These are phyloP conservation scores for Stachybotrys chartarum DNA, from an alignment of 2,329 filamentous ascomycete species.

Conservation along the genomic window DNA sequence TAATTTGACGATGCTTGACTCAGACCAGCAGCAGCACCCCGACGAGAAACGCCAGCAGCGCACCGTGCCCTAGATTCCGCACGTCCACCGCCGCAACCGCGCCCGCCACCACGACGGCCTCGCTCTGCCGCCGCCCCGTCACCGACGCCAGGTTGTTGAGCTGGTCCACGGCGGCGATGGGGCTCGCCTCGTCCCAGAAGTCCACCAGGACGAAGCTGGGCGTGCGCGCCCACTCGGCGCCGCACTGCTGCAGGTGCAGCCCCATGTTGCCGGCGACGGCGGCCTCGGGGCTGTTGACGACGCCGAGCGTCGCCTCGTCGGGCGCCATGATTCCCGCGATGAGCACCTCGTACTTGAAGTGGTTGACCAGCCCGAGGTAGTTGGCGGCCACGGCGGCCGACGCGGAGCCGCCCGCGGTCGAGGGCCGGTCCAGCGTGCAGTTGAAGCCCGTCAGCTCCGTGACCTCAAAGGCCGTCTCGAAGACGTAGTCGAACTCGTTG, in stretches of 20 bases:
- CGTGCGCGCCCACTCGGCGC: constrained; percentile 48
- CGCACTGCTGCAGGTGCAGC: constrained; percentile 46
- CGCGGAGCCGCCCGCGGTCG: constrained; percentile 36
- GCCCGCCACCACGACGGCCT: constrained; percentile 8
- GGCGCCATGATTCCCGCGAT: constrained; percentile 52
- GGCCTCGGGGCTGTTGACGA: constrained; percentile 58
- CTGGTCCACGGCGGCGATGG: constrained; percentile 60
- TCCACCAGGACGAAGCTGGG: constrained; percentile 75
- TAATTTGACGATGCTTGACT: not conserved
- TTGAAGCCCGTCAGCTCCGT: constrained; percentile 57
- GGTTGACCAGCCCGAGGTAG: constrained; percentile 69
- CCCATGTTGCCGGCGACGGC: constrained; percentile 45
- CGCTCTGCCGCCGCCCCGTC: constrained; percentile 23
- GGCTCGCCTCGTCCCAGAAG: constrained; percentile 67
- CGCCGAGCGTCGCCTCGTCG: constrained; percentile 49
- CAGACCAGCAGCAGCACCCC: constrained; percentile 29
- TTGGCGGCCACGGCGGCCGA: constrained; percentile 47
- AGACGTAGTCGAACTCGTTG: constrained; percentile 58
- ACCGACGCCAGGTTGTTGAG: constrained; percentile 50
- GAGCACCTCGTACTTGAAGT: constrained; percentile 62
- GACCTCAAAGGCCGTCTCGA: constrained; percentile 67
- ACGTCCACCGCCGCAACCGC: constrained; percentile 6
- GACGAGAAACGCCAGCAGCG: constrained; percentile 35
- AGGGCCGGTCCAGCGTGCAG: constrained; percentile 63
- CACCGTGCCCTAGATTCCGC: constrained; percentile 24